Conservation (phyloP, 106 monocot species). For the Allium cepa region DNA sequence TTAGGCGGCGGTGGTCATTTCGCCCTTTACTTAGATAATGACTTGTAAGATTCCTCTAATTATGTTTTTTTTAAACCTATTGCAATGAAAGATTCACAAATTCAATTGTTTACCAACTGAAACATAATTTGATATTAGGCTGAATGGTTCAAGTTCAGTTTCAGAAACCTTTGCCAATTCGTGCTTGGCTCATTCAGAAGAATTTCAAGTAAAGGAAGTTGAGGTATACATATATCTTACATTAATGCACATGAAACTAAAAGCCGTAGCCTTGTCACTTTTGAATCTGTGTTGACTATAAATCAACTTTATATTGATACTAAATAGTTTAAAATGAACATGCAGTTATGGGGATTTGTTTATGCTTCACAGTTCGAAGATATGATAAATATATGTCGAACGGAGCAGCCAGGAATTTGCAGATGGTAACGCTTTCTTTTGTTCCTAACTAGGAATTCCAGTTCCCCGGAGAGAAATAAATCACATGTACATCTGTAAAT, state of each 20-base stretch:
- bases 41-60: conserved; percentile 55
- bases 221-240: conserved; percentile 41
- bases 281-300: too few relatives aligned
- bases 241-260: too few relatives aligned
- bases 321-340: too few relatives aligned
- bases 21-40: conserved; percentile 89
- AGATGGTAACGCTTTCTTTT: conserved; percentile 47
- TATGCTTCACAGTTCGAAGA: conserved; percentile 84
- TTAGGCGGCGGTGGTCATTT: conserved; percentile 95
- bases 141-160: conserved; percentile 78
- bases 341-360: conserved; percentile 94
- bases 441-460: too few relatives aligned
- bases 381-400: conserved; percentile 46
- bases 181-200: conserved; percentile 73
- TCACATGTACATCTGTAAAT: too few relatives aligned
- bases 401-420: conserved; percentile 67
- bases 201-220: conserved; percentile 93
- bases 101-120: too few relatives aligned
- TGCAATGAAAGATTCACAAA: too few relatives aligned
- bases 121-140: conserved; percentile 17
- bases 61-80: too few relatives aligned
- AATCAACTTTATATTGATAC: too few relatives aligned
- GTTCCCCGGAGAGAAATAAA: too few relatives aligned
- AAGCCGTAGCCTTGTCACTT: too few relatives aligned
- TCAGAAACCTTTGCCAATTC: conserved; percentile 93